A percentile compares a stretch with the other conserved stretches of the same genome.
These are phyloP conservation scores for Solanum hybrid DNA, from an alignment of 305 asterid genomes.

Conservation along the genomic window DNA sequence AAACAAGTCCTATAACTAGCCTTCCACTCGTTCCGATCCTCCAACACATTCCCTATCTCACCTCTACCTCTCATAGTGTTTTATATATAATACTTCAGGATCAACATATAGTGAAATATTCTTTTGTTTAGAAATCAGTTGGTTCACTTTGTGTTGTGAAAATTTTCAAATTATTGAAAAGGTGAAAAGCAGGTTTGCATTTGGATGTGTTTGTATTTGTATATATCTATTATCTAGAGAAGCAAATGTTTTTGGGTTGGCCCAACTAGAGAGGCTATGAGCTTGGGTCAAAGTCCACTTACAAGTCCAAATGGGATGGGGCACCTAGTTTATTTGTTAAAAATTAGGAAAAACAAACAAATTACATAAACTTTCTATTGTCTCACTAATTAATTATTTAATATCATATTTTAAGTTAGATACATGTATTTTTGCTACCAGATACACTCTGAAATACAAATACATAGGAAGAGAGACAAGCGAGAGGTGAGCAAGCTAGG, in stretches of 20 bases:
- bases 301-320: background rate
- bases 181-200: background rate
- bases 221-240: background rate
- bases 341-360: background rate
- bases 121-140: background rate
- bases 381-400: no score
- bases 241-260: background rate
- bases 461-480: background rate
- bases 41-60: background rate
- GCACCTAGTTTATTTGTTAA: background rate
- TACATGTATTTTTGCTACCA: background rate
- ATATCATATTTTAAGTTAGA: background rate
- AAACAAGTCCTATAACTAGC: background rate
- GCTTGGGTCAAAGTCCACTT: background rate
- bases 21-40: background rate
- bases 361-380: background rate
- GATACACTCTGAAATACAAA: background rate
- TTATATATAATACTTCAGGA: background rate
- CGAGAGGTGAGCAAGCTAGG: background rate
- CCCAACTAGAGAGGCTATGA: background rate
- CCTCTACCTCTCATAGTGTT: background rate
- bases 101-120: background rate
- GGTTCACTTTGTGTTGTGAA: background rate
- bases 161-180: background rate
- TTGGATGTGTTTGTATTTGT: background rate